Evolutionary conservation across 2,329 filamentous ascomycete genomes (phyloP), one percentile per base, ranked within the genome.

Genomic region (Apiospora arundinis): DNA sequence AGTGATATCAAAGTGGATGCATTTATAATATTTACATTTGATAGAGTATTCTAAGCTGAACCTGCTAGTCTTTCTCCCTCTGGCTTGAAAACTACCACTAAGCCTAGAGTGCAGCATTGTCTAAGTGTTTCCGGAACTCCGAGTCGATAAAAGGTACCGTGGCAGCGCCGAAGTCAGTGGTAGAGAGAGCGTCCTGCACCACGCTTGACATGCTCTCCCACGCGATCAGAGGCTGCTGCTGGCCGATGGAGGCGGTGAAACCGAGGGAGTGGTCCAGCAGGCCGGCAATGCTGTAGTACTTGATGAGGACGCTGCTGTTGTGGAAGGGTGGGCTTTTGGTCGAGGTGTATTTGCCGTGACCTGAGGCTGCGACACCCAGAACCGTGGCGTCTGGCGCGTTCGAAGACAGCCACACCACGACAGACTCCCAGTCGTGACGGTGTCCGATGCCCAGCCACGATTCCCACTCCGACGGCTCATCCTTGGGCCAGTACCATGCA

Each of bases 401-500:
- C 42, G 74, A 69, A 18, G 60, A 73, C 11, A 77, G 74, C 78
- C 80, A 81, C 42, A 82, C 78, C 18, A 82, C 76, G 67, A 74
- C 72, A 67, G 71, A 74, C 74, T 82, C 81, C 80, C 80, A 82
- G 73, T 82, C 80, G 75, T 82, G 79, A 11, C 80, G 78, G 74
- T 82, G 81, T 52, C 79, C 81, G 9, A 80, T 71, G 8, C 80
- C 80, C 7, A 69, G 52, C 37, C 56, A 21, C 2, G 52, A 52
- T 16, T 69, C 70, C 40, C 69, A 63, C 68, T 72, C 48, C 0
- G 76, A 80, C 1, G 83, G 81, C 67, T 78, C 76, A 66, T 84
- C 83, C 75, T 85, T 85, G 67, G 82, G 82, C 75, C 82, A 79
- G 73, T 75, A 75, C 77, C 76, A 80, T 18, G 76, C 72, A 73